These are phyloP conservation scores for Talaromyces adpressus DNA, from an alignment of 495 filamentous ascomycete genomes.

Conservation along the genomic window DNA sequence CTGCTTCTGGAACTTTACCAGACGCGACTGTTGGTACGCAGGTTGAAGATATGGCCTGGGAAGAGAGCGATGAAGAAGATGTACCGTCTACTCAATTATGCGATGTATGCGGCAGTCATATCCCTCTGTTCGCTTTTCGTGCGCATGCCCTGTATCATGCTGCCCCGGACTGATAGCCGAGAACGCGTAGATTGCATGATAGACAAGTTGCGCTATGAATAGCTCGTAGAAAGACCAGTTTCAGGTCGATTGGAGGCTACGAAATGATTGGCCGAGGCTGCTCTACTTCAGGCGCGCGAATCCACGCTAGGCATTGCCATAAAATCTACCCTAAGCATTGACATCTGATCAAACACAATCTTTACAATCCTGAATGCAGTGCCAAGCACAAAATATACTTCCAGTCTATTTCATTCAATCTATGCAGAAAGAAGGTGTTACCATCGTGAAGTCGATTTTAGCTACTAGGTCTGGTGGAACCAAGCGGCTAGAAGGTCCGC, in stretches of 20 bases:
- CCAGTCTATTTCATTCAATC: no score
- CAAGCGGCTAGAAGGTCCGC: no score
- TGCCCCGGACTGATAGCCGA: background rate
- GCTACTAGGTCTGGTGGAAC: no score
- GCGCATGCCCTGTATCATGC: constrained; percentile 8
- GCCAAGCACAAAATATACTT: no score
- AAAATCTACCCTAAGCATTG: no score
- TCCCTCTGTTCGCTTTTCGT: constrained; percentile 2
- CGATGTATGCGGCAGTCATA: constrained; percentile 4
- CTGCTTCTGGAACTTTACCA: background rate
- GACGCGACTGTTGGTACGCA: background rate
- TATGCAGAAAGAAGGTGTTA: no score
- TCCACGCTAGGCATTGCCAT: background rate
- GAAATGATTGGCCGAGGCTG: background rate
- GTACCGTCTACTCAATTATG: background rate
- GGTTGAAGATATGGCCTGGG: background rate
- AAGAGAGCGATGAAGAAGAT: constrained; percentile 9
- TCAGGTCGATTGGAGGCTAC: background rate
- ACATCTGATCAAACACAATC: no score
- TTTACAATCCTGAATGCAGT: no score
- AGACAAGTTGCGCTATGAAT: background rate
- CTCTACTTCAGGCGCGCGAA: background rate
- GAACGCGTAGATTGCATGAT: background rate
- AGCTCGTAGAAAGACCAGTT: background rate
- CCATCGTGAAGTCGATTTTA: no score